Evolutionary conservation across 2,329 filamentous ascomycete species (phyloP), one percentile per base, ranked within the genome.

Genomic region (Pseudovirgaria hyperparasitica): DNA sequence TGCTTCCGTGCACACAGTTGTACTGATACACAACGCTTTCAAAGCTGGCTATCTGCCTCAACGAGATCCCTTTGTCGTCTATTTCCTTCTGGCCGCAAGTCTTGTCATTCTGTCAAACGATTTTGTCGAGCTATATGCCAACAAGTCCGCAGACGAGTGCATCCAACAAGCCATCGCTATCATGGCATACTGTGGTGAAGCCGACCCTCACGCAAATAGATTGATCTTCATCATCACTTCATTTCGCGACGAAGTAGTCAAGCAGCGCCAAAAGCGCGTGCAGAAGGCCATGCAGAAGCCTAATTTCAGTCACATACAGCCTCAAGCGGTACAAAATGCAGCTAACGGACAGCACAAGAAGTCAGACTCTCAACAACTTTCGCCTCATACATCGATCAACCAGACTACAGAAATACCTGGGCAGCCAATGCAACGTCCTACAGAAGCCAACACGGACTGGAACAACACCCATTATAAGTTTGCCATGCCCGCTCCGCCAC

Each of bases 11-110:
- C 55, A 57, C 27, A 58, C 52, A 4, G 50, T 57, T 8, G 46
- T 54, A 8, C 38, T 57, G 3, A 43, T 55, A 4, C 50, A 56
- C 25, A 53, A 54, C 24, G 53, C 54, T 1, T 58, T 49, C 30
- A 53, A 57, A 18, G 54, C 53, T 16, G 50, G 52, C 5, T 52
- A 56, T 26, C 40, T 58, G 5, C 54, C 54, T 2, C 44, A 50
- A 5, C 42, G 54, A 5, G 54, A 58, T 21, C 51, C 54, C 9
- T 47, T 46, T 7, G 49, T 56, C 10, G 56, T 55, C 13, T 57
- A 58, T 30, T 57, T 56, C 27, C 49, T 57, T 28, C 57, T 58
- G 25, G 48, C 55, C 6, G 54, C 55, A 6, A 46, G 54, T 2
- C 41, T 58, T 2, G 43, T 58, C 10, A 45, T 58, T 10, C 40